Base-by-base conservation (phyloP, 106 monocot species). In the Amphibolis antarctica region DNA sequence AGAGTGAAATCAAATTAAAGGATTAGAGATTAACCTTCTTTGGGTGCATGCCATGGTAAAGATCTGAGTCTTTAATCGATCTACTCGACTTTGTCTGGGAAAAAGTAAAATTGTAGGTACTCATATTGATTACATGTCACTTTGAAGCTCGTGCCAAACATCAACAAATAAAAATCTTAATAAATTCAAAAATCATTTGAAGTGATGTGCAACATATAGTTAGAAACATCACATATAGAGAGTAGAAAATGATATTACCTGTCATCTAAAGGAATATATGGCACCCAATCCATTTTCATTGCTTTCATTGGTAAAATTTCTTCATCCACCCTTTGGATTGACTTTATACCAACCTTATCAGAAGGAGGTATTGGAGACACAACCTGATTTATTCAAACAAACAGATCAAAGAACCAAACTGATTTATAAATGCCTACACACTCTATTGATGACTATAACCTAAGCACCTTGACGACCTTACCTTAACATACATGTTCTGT, bases 201-300 rank as follows among this genome's bases (percentile, higher is more conserved):
- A 67, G 48, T 55, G 25, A 60, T 23, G 52, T 7, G 42, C 42
- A 74, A 4, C 6, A 70, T n/a, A 0, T 50, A 57, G 21, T 66
- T 42, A 3, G 68, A 59, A 46, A 0, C 23, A 15, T 10, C 11
- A 56, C 10, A 68, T 22, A 15, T 19, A 18, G 1, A 48, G 10
- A 5, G 4, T 0, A 22, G 42, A 24, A 53, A 18, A 11, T 12
- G 17, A 51, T 17, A 22, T n/a, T 73, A 91, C 98, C 98, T 76
- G 44, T 83, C 44, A 54, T 85, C 91, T 46, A 91, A 42, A 18
- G 98, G 98, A 74, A 99, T 80, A 66, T 99, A 99, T 42, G 98
- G 91, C 27, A 91, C 76, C 98, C 98, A 99, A 55, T 71, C 80
- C 88, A 99, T 88, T 73, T 99, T 91, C 98, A 99, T 99, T 56